Evolutionary conservation across 208 protist species (phyloP).

Genomic region (Dictyostelium gargantuum): DNA sequence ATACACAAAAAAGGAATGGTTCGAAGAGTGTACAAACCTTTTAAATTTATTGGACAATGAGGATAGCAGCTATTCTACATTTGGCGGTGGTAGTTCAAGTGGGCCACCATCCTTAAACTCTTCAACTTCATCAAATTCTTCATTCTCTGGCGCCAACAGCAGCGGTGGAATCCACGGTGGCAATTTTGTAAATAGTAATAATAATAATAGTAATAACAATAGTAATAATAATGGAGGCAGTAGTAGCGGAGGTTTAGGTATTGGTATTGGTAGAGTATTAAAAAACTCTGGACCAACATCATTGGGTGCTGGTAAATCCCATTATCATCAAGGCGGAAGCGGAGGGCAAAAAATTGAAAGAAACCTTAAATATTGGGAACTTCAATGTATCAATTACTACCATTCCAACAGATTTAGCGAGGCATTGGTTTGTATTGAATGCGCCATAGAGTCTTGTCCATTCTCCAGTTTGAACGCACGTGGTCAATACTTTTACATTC

Average conservation of each 20-base stretch:
- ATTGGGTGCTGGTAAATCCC: neutral
- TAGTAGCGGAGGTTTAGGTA: neutral
- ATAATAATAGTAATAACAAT: neutral
- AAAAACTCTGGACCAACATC: neutral
- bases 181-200: neutral
- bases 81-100: neutral
- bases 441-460: constrained; percentile 47
- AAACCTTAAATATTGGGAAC: constrained; percentile 59
- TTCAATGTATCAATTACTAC: constrained; percentile 30
- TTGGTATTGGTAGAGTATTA: neutral
- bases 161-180: neutral
- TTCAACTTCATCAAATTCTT: neutral
- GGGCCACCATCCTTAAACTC: neutral
- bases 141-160: neutral
- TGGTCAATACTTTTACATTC: constrained; percentile 57
- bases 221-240: neutral
- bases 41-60: constrained; percentile 37
- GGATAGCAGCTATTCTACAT: neutral
- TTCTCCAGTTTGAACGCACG: neutral
- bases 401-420: constrained; percentile 45
- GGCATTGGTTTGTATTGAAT: constrained; percentile 44
- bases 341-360: constrained; percentile 19
- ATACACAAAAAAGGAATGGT: constrained; percentile 62
- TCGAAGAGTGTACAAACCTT: neutral
- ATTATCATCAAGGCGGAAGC: neutral